These are phyloP conservation scores for Gracilaria vermiculophylla DNA, from an alignment of 23 red algal species.

Conservation along the genomic window DNA sequence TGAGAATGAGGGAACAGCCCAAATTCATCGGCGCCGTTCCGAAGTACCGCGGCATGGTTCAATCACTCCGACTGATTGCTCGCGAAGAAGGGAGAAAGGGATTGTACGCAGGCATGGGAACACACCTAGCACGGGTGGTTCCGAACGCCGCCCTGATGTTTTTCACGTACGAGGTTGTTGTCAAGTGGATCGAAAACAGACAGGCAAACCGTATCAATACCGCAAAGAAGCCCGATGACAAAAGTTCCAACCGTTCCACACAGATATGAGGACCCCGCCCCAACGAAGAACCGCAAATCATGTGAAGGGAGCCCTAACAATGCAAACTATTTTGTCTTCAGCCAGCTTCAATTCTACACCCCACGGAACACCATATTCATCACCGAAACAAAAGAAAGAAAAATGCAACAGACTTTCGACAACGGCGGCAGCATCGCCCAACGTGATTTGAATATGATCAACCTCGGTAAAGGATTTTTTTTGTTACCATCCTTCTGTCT, in stretches of 20 bases:
- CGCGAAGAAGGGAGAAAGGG: slow-evolving; percentile 91
- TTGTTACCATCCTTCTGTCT: not conserved
- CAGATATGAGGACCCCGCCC: not conserved
- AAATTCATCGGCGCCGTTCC: slow-evolving; percentile 73
- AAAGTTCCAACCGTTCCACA: not conserved
- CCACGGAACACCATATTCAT: no score
- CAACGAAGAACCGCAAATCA: not conserved
- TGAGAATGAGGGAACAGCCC: slow-evolving; percentile 93
- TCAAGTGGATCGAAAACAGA: slow-evolving; percentile 85
- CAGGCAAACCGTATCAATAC: slow-evolving; percentile 26
- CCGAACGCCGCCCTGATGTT: slow-evolving; percentile 99
- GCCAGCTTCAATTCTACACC: no score
- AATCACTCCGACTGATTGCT: slow-evolving; percentile 77
- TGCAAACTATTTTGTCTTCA: not conserved
- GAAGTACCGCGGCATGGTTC: slow-evolving; percentile 91
- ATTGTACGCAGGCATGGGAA: slow-evolving; percentile 96
- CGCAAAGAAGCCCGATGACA: not conserved
- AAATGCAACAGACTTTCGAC: no score
- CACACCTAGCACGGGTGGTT: slow-evolving; percentile 91
- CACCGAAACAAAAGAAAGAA: no score
- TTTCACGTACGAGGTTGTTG: slow-evolving; percentile 91
- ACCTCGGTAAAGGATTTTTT: not conserved
- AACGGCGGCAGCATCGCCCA: no score
- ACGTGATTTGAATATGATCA: no score
- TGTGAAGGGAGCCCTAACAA: not conserved